A percentile compares a stretch with the other conserved stretches of the same genome.
Evolutionary conservation across 2,329 filamentous ascomycete species (phyloP).

Genomic region (Alternaria metachromatica): DNA sequence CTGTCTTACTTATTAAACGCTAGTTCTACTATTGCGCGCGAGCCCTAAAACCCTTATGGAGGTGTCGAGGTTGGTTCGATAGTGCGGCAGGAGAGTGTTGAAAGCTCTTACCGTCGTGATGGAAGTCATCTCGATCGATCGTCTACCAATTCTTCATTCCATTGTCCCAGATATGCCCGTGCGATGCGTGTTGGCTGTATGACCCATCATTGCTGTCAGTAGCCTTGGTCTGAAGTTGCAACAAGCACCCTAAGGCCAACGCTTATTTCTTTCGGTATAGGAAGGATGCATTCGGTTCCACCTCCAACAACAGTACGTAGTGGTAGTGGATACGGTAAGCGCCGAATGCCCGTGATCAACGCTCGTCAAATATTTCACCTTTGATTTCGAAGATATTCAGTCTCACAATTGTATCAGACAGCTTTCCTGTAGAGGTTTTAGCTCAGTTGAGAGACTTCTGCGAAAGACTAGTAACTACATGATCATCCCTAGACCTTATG

Average conservation of each 20-base stretch:
- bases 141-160: neutral
- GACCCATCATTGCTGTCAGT: neutral
- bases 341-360: neutral
- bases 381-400: neutral
- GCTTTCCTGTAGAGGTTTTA: neutral
- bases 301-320: neutral
- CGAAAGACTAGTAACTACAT: no score
- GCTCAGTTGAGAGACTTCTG: no score
- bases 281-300: neutral
- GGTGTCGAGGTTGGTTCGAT: no score
- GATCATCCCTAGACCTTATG: no score
- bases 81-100: no score
- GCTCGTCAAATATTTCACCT: fast-evolving
- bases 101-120: neutral
- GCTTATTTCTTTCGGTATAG: neutral
- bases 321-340: neutral
- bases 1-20: no score
- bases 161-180: neutral
- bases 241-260: neutral
- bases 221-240: neutral
- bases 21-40: no score
- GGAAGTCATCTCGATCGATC: neutral
- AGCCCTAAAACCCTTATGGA: no score
- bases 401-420: neutral
- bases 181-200: no score